A percentile compares a stretch with the other conserved stretches of the same genome.
These are phyloP conservation scores for Thozetella sp. DNA, from an alignment of 495 filamentous ascomycete genomes.

Conservation along the genomic window DNA sequence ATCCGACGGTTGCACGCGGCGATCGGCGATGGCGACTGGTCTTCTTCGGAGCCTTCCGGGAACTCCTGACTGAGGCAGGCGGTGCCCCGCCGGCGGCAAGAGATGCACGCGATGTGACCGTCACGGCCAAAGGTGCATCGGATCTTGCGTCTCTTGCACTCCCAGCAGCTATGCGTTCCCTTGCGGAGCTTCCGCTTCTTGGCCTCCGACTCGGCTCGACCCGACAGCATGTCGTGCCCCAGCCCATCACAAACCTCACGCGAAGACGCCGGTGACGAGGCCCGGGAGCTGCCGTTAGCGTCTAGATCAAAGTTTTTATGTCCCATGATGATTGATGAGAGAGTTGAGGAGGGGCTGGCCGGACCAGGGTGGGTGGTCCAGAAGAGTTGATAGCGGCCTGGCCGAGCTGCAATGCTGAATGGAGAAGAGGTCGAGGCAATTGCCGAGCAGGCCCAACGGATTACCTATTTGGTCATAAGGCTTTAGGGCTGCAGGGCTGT, in stretches of 20 bases:
- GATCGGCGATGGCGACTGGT: slow-evolving; percentile 14
- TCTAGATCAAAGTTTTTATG: no score
- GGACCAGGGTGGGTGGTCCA: no score
- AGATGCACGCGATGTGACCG: slow-evolving; percentile 30
- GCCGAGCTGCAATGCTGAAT: no score
- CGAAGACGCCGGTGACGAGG: no score
- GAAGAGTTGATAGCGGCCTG: no score
- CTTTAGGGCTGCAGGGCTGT: neutral
- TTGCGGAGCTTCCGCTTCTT: slow-evolving; percentile 36
- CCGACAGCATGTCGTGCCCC: no score
- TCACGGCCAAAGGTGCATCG: slow-evolving; percentile 34
- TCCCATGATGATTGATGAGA: no score
- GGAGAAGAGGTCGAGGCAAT: no score
- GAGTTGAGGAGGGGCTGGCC: no score
- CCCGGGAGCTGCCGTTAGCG: no score
- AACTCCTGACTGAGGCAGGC: slow-evolving; percentile 39
- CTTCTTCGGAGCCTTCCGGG: slow-evolving; percentile 7
- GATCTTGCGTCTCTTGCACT: slow-evolving; percentile 45
- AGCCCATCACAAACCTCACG: no score
- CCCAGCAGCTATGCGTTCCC: slow-evolving; percentile 46
- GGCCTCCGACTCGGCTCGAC: slow-evolving; percentile 2
- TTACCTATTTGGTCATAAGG: neutral
- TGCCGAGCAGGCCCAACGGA: no score
- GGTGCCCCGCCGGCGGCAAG: slow-evolving; percentile 33
- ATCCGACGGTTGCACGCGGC: slow-evolving; percentile 12